These are phyloP conservation scores for Paecilomyces niveus DNA, from an alignment of 2,329 filamentous ascomycete genomes.

Conservation along the genomic window DNA sequence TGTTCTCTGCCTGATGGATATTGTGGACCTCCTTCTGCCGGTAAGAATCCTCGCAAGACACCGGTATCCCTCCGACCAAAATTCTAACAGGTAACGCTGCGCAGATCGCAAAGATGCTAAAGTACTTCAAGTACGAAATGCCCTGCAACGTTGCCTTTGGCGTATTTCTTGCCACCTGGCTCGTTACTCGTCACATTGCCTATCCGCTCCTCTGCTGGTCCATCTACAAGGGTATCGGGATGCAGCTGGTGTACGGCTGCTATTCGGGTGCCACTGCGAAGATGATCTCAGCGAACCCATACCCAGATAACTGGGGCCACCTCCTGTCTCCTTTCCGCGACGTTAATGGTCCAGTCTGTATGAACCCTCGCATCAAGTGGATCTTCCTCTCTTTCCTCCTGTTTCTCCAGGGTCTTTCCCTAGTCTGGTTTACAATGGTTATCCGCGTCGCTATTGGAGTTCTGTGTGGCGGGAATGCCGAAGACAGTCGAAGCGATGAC, in stretches of 20 bases:
- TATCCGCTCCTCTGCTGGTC: constrained; percentile 79
- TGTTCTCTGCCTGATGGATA: constrained; percentile 86
- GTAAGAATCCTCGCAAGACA: constrained; percentile 45
- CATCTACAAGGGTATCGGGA: constrained; percentile 60
- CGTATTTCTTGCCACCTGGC: constrained; percentile 79
- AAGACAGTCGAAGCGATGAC: constrained; percentile 82
- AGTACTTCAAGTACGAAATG: constrained; percentile 71
- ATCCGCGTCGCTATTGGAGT: constrained; percentile 74
- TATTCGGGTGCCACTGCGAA: constrained; percentile 49
- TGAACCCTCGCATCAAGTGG: constrained; percentile 65
- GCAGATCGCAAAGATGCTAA: constrained; percentile 73
- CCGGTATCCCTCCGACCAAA: constrained; percentile 3
- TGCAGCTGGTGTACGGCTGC: constrained; percentile 61
- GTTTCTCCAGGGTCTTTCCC: constrained; percentile 68
- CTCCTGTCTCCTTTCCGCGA: constrained; percentile 68
- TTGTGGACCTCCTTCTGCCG: constrained; percentile 81
- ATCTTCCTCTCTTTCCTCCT: constrained; percentile 71
- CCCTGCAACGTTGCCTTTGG: constrained; percentile 79
- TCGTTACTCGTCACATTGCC: constrained; percentile 71
- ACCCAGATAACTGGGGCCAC: constrained; percentile 47
- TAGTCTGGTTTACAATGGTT: constrained; percentile 89
- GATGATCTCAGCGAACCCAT: constrained; percentile 25
- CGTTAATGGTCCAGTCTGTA: constrained; percentile 69
- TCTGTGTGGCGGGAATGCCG: constrained; percentile 64
- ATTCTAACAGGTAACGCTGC: constrained; percentile 43